A percentile compares a stretch with the other conserved stretches of the same genome.
Evolutionary conservation across 768 basidiomycete genomes (phyloP).

Genomic region (Naganishia kalamii): DNA sequence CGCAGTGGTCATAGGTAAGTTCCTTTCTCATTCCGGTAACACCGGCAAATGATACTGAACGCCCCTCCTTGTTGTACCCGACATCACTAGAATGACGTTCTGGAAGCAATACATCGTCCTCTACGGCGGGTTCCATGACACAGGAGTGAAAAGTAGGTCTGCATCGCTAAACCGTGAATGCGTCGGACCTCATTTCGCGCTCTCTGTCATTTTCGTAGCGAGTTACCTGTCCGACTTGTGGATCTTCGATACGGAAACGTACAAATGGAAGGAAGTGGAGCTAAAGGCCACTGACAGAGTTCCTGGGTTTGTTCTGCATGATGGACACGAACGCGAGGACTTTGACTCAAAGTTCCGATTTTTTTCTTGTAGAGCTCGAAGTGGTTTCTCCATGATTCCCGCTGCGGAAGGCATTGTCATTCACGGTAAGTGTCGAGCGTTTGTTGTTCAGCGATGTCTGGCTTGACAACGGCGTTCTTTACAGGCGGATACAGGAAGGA

Average conservation of each 20-base stretch:
- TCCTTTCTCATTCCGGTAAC: neutral
- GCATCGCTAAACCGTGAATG: neutral
- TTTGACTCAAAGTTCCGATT: conserved; percentile 28
- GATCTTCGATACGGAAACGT: conserved; percentile 78
- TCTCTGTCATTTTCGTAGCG: conserved; percentile 51
- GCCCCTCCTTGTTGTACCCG: neutral
- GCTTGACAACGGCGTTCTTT: neutral
- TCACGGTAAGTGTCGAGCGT: conserved; percentile 54
- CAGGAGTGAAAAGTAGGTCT: conserved; percentile 66
- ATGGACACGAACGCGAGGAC: conserved; percentile 45
- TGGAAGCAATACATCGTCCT: conserved; percentile 83
- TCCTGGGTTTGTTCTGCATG: conserved; percentile 59
- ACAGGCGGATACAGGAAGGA: conserved; percentile 86
- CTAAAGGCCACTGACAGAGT: conserved; percentile 63
- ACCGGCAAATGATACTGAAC: neutral
- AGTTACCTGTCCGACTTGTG: conserved; percentile 77
- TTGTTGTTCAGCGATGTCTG: neutral
- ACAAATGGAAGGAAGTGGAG: conserved; percentile 74
- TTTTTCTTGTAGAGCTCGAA: conserved; percentile 35
- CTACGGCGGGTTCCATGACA: conserved; percentile 87
- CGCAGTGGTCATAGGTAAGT: conserved; percentile 73
- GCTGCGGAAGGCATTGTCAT: conserved; percentile 70
- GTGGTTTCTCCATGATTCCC: conserved; percentile 76
- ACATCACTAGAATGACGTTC: conserved; percentile 61
- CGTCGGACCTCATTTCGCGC: neutral